These are phyloP conservation scores for Fusarium oxysporum DNA, from an alignment of 2,329 filamentous ascomycete genomes.

Conservation along the genomic window DNA sequence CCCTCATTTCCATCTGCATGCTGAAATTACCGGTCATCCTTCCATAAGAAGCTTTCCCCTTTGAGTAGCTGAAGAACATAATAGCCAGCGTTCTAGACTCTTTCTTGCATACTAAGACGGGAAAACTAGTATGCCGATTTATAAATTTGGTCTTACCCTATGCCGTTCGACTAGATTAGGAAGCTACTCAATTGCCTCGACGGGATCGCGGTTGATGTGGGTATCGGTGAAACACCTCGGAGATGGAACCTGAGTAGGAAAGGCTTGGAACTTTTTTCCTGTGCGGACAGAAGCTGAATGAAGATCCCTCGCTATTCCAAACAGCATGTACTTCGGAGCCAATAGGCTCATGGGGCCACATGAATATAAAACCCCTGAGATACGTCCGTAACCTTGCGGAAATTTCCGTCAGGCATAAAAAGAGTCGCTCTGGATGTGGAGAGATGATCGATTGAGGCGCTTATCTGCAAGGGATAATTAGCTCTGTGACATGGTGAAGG, in stretches of 20 bases:
- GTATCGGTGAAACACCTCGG: background rate
- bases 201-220: background rate
- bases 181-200: background rate
- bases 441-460: background rate
- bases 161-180: background rate
- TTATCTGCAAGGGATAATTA: background rate
- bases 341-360: background rate
- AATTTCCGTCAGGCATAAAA: background rate
- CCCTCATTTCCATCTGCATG: background rate
- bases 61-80: background rate
- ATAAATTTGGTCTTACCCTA: too few species aligned
- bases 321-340: background rate
- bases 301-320: background rate
- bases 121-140: too few species aligned
- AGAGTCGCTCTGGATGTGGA: background rate
- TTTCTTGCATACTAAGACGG: background rate
- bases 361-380: background rate
- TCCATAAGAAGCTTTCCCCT: background rate
- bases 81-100: background rate
- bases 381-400: background rate
- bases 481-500: background rate
- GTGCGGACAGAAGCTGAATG: background rate
- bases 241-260: background rate
- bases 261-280: background rate
- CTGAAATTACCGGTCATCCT: background rate